A percentile compares a stretch with the other conserved stretches of the same genome.
phyloP scores from a whole-genome alignment of 2,329 filamentous ascomycete genomes.

The Volutella citrinella region DNA sequence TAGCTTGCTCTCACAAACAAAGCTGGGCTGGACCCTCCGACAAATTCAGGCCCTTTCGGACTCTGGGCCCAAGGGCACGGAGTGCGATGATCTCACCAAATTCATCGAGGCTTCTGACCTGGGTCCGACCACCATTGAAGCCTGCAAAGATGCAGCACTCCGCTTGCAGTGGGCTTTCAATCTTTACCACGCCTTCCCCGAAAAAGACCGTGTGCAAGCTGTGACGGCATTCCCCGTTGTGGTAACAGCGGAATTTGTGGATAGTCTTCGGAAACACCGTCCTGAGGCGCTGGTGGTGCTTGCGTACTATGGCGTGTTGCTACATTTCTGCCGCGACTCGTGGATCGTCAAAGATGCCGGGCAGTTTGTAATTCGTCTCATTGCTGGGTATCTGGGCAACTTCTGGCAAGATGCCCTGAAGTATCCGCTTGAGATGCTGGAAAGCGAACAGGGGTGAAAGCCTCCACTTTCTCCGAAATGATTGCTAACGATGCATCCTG shows the following conservation, averaged over 20 bases:
- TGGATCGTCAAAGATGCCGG: conserved; percentile 40
- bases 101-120: conserved; percentile 32
- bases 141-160: conserved; percentile 27
- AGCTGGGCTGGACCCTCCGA: conserved; percentile 34
- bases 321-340: conserved; percentile 37
- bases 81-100: conserved; percentile 24
- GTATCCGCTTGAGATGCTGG: conserved; percentile 32
- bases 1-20: too few species aligned
- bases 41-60: conserved; percentile 15
- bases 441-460: conserved; percentile 22
- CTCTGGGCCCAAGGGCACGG: conserved; percentile 14
- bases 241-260: conserved; percentile 31
- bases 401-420: conserved; percentile 32
- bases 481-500: background rate
- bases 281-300: conserved; percentile 45
- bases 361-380: conserved; percentile 27
- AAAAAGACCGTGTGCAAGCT: conserved; percentile 25
- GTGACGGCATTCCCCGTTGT: conserved; percentile 31
- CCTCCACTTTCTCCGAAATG: background rate
- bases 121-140: conserved; percentile 21
- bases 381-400: conserved; percentile 30
- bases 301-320: conserved; percentile 47
- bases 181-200: conserved; percentile 24
- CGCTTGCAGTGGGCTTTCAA: conserved; percentile 34
- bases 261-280: conserved; percentile 31